Base-by-base conservation (phyloP, 83 land plant species). In the Diphasiastrum complanatum region DNA sequence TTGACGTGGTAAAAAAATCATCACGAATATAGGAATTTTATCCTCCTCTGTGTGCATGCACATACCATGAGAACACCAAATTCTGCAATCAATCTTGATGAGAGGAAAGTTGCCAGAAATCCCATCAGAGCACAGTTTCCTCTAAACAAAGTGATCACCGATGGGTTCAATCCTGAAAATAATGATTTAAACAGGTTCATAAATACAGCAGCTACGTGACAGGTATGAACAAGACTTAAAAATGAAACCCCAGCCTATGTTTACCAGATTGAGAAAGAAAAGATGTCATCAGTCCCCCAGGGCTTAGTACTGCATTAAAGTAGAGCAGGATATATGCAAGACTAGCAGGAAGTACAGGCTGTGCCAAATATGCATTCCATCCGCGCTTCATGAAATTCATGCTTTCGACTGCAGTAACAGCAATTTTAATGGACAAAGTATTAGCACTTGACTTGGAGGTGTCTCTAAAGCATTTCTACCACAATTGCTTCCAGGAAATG, bases 41-140 rank as follows among this genome's bases (percentile, higher is more conserved):
- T n/a, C n/a, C n/a, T n/a, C n/a, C n/a, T n/a, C n/a, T n/a, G n/a
- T n/a, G n/a, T n/a, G n/a, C n/a, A n/a, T n/a, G n/a, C n/a, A n/a
- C n/a, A n/a, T 33, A 90, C 99, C 91, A 86, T 95, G 25, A 90
- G 71, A 37, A 91, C 73, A 49, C 99, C 99, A 45, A 90, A 61
- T 45, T 73, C 75, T 65, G 77, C 74, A 16, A 95, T 87, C 28
- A 95, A 63, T 14, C 46, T 45, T 61, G 99, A 79, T 41, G 97
- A 92, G 25, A 84, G 36, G 45, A 86, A 90, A 41, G 99, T 95
- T 20, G 97, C 99, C 14, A 79, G 71, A 58, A 95, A 81, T 35
- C 95, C 99, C 97, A 90, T 90, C 52, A 84, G 79, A 61, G 97
- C 89, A 81, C 99, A 95, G 62, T 83, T 61, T 38, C 97, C 97